Conservation (phyloP, 345 rosid genomes). For the Bruguiera parviflora region DNA sequence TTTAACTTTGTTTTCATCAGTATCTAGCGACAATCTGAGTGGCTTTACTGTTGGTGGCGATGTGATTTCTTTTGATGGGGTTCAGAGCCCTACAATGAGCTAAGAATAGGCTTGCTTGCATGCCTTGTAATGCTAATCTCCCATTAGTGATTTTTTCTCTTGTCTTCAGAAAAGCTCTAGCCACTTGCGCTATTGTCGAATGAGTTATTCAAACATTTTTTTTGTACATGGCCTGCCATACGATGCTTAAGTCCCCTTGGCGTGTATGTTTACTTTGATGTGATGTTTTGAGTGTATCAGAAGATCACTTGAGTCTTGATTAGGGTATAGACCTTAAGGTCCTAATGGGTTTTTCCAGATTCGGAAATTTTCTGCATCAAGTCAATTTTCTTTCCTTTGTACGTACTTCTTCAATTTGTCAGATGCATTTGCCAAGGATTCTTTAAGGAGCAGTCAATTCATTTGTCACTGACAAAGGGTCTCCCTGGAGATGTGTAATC, state of each 20-base stretch:
- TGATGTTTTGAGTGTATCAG: background rate
- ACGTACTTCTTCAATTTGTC: background rate
- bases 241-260: background rate
- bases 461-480: constrained; percentile 4
- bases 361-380: background rate
- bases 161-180: background rate
- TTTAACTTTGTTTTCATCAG: constrained; percentile 24
- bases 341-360: background rate
- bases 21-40: constrained; percentile 20
- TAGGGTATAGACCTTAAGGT: background rate
- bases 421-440: background rate
- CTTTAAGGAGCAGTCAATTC: constrained; percentile 7
- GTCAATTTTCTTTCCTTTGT: background rate
- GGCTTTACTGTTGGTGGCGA: constrained; percentile 1
- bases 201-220: background rate
- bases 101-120: constrained; percentile 1
- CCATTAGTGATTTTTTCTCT: background rate
- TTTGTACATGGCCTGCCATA: background rate
- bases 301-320: background rate
- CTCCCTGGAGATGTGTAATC: background rate
- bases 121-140: background rate
- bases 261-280: background rate
- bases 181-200: background rate
- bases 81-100: constrained; percentile 15
- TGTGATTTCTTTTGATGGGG: constrained; percentile 2